These are phyloP conservation scores for Trichopus zeylanicus DNA, from an alignment of 116 monocot species.

Conservation along the genomic window DNA sequence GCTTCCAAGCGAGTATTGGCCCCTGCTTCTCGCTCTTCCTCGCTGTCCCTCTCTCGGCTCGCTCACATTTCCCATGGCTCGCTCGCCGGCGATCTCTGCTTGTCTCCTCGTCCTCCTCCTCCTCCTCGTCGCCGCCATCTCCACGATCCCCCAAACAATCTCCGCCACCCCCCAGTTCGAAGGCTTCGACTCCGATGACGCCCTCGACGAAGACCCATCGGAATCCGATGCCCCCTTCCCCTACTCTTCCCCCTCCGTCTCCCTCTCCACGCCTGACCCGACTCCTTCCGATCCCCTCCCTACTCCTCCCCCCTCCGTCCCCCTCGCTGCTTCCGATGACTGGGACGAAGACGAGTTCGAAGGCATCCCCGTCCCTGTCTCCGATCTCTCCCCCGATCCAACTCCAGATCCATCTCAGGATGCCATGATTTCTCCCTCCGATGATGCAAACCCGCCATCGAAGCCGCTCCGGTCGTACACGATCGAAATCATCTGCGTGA, in stretches of 20 bases:
- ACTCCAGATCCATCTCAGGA: neutral
- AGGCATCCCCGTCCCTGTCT: constrained; percentile 45
- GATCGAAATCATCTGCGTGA: constrained; percentile 60
- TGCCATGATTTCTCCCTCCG: constrained; percentile 3
- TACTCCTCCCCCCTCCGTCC: constrained; percentile 13
- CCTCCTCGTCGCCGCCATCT: constrained; percentile 14
- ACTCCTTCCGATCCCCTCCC: constrained; percentile 29
- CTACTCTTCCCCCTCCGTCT: constrained; percentile 6
- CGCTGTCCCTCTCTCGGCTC: neutral
- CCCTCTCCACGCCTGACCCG: constrained; percentile 12
- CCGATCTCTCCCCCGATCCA: constrained; percentile 5
- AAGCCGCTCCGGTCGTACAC: constrained; percentile 22
- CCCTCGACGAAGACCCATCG: constrained; percentile 19
- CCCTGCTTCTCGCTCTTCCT: neutral
- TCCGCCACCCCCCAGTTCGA: constrained; percentile 31
- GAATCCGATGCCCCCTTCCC: neutral
- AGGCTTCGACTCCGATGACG: constrained; percentile 53
- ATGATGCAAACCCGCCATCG: neutral
- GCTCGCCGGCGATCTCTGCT: too few species aligned
- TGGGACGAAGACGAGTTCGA: constrained; percentile 99
- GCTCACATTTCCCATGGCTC: constrained; percentile 8
- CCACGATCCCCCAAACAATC: constrained; percentile 16
- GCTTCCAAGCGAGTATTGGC: too few species aligned
- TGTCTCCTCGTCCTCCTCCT: constrained; percentile 3
- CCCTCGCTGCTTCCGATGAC: constrained; percentile 27